These are phyloP conservation scores for Candida pini DNA, from an alignment of 805 yeast species.

Conservation along the genomic window DNA sequence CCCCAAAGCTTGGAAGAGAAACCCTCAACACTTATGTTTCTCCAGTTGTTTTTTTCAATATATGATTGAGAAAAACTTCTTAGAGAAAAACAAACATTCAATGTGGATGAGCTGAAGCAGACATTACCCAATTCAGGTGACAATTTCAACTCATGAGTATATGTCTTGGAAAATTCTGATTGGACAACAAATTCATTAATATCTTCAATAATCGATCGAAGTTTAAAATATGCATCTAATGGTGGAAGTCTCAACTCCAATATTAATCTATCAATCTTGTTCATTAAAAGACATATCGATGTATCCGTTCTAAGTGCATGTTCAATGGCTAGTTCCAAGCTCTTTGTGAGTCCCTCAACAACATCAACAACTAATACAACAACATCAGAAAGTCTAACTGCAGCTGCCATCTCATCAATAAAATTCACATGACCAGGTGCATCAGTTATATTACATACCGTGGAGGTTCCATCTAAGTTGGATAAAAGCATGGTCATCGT, in stretches of 20 bases:
- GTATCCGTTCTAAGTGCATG: conserved; percentile 45
- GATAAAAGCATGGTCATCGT: conserved; percentile 58
- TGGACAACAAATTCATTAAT: conserved; percentile 50
- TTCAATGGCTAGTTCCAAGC: conserved; percentile 46
- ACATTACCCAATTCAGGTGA: conserved; percentile 68
- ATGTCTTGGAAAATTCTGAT: conserved; percentile 17
- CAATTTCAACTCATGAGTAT: conserved; percentile 28
- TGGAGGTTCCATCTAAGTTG: conserved; percentile 48
- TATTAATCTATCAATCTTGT: conserved; percentile 82
- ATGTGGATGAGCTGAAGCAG: conserved; percentile 63
- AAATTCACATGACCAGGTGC: conserved; percentile 92
- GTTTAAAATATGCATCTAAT: conserved; percentile 62
- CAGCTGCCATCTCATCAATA: conserved; percentile 61
- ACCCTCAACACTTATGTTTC: conserved; percentile 25
- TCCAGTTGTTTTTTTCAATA: conserved; percentile 29
- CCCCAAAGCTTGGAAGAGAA: conserved; percentile 75
- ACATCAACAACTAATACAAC: conserved; percentile 71
- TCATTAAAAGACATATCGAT: conserved; percentile 57
- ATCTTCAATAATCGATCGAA: conserved; percentile 54
- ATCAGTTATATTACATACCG: conserved; percentile 62
- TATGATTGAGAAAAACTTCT: conserved; percentile 56
- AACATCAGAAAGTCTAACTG: conserved; percentile 58
- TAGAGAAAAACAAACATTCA: conserved; percentile 62
- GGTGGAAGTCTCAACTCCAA: conserved; percentile 76
- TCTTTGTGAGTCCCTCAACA: conserved; percentile 73